Conservation (phyloP, 2,329 filamentous ascomycete genomes). For the Cadophora sp. region DNA sequence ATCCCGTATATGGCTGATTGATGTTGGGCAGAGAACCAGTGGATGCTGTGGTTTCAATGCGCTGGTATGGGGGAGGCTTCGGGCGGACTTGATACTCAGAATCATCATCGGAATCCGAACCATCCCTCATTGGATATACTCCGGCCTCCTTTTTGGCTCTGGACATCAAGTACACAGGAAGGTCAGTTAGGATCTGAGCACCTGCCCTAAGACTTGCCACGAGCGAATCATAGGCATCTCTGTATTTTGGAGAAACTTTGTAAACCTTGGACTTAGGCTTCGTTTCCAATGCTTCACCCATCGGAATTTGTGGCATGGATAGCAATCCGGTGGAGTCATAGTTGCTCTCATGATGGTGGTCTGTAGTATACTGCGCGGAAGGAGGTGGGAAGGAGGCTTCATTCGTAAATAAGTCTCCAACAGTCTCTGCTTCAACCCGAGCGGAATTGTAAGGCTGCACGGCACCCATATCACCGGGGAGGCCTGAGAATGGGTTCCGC, state of each 20-base stretch:
- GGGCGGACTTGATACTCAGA: too few species aligned
- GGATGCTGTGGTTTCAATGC: neutral
- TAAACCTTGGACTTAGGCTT: neutral
- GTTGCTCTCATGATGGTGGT: neutral
- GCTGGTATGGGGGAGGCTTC: neutral
- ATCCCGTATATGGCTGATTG: conserved; percentile 7
- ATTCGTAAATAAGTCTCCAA: neutral
- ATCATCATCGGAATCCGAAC: neutral
- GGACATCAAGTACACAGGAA: neutral
- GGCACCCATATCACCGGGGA: neutral
- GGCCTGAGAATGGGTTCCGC: neutral
- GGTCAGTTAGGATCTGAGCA: neutral
- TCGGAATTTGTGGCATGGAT: neutral
- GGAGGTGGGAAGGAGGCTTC: neutral
- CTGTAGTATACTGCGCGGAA: neutral
- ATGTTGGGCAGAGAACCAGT: conserved; percentile 4
- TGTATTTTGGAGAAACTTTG: neutral
- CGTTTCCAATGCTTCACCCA: too few species aligned
- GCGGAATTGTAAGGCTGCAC: neutral
- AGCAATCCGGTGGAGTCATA: neutral
- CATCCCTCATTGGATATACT: neutral
- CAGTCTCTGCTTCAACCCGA: neutral
- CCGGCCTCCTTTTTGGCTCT: neutral
- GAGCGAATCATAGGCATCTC: neutral
- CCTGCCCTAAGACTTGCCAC: neutral